Conservation (phyloP, 2,329 filamentous ascomycete genomes). For the Beauveria australis region DNA sequence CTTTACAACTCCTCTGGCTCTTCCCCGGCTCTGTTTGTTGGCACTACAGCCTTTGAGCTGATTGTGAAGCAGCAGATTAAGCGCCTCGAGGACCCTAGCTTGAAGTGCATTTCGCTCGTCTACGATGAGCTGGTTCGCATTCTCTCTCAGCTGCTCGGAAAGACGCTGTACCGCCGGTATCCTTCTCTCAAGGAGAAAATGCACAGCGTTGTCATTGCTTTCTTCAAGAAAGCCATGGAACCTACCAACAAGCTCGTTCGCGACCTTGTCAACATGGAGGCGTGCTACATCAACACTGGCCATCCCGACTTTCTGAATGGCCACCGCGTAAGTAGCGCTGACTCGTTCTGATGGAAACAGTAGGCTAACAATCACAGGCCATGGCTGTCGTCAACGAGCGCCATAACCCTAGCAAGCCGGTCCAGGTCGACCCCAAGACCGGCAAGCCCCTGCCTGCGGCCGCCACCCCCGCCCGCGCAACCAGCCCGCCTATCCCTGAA, state of each 20-base stretch:
- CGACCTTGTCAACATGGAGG: constrained; percentile 90
- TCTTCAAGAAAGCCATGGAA: constrained; percentile 98
- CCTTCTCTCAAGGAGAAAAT: constrained; percentile 96
- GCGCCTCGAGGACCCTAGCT: constrained; percentile 86
- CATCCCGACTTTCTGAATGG: constrained; percentile 97
- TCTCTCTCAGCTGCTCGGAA: constrained; percentile 78
- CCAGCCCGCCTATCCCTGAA: constrained; percentile 62
- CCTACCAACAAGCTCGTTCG: constrained; percentile 94
- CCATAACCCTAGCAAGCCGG: constrained; percentile 71
- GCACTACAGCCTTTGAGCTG: constrained; percentile 94
- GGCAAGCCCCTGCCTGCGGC: constrained; percentile 77
- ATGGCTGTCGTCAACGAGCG: constrained; percentile 98
- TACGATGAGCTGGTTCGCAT: constrained; percentile 98
- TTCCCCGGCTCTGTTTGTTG: constrained; percentile 91
- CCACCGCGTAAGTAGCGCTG: constrained; percentile 60
- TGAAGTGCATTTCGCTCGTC: constrained; percentile 95
- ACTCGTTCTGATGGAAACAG: constrained; percentile 15
- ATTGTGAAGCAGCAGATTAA: constrained; percentile 99
- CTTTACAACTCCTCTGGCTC: constrained; percentile 99
- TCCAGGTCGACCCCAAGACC: constrained; percentile 96
- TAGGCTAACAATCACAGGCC: constrained; percentile 40
- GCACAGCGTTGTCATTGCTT: constrained; percentile 80
- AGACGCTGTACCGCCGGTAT: constrained; percentile 85
- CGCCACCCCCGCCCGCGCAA: constrained; percentile 58
- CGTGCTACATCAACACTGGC: constrained; percentile 96